Base-by-base conservation (phyloP, 164 flowering plant genomes). In the Vitis riparia region DNA sequence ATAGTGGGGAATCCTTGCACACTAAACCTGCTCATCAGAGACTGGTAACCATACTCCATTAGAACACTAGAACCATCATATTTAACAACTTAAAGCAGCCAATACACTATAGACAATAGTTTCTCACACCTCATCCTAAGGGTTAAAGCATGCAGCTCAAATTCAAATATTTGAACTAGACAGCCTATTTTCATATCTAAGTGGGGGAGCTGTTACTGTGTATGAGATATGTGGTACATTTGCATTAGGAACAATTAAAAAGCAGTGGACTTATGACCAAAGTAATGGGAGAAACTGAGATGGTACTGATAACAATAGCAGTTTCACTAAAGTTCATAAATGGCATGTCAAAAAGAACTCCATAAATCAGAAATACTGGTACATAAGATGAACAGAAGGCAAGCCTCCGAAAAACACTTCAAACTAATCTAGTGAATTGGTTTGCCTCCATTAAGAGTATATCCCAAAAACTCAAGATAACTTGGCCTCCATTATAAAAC, bases 1-100 rank as follows among this genome's bases (percentile, higher is more conserved):
- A 94, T 94, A 56, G 99, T 89, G 37, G 99, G 99, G 79, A 94
- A 94, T 48, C 97, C 97, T 91, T 91, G 88, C 67, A 94, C 95
- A 32, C 87, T 91, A 79, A 85, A 94, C 80, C 94, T 92, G 94
- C 93, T 85, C 97, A 89, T 89, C 61, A 94, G 69, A 73, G 97
- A 89, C 99, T 92, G 97, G 51, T n/a, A 76, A 75, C 48, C 12
- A 19, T 50, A 75, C 51, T 14, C 47, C 23, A 51, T 79, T 59
- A 82, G 73, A 69, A 65, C 67, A 55, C 76, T 59, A 82, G 73
- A 69, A 65, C 67, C 65, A 51, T 55, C 12, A 29, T 64, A 59
- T 23, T 2, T 48, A 17, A 32, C 1, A 62, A 50, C 5, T 16
- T n/a, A 70, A 17, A 52, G 50, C 37, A 37, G 15, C 19, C 32